A percentile compares a stretch with the other conserved stretches of the same genome.
Conservation (phyloP, 2,329 filamentous ascomycete species). For the Daldinia sp. region DNA sequence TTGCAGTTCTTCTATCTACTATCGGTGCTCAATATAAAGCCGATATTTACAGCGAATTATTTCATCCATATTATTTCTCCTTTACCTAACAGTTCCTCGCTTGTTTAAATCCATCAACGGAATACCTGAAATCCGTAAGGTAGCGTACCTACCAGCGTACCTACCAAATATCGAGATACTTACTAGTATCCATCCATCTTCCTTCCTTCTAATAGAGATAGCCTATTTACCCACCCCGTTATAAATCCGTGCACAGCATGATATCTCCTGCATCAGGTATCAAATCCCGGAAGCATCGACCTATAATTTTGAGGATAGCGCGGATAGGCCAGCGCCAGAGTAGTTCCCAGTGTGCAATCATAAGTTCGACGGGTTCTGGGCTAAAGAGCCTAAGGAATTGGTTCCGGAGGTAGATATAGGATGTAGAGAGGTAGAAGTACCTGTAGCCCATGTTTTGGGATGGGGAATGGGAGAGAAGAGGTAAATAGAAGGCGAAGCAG, state of each 20-base stretch:
- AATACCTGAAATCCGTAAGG: not conserved
- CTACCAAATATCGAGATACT: too few relatives aligned
- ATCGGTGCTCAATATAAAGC: too few relatives aligned
- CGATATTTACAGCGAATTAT: not conserved
- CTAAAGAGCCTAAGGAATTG: not conserved
- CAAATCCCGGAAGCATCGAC: constrained; percentile 1
- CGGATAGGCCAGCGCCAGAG: constrained; percentile 13
- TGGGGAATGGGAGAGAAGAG: not conserved
- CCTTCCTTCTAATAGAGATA: not conserved
- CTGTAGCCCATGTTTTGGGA: too few relatives aligned
- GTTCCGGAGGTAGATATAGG: not conserved
- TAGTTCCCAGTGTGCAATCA: constrained; percentile 11
- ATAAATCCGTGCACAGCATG: constrained; percentile 14
- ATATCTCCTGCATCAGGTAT: constrained; percentile 10
- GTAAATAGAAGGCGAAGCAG: not conserved
- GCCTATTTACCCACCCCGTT: not conserved
- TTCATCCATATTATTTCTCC: not conserved
- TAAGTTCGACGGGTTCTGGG: not conserved
- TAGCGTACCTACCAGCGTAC: not conserved
- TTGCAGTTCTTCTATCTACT: not conserved
- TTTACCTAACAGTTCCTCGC: not conserved
- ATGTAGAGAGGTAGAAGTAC: too few relatives aligned
- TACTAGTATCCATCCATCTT: not conserved
- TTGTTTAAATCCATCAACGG: not conserved
- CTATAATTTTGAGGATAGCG: not conserved